Percentiles rank a stretch among this genome's conserved stretches.
Evolutionary conservation across 2,329 filamentous ascomycete species (phyloP).

Genomic region (Cladosporium cucumerinum): DNA sequence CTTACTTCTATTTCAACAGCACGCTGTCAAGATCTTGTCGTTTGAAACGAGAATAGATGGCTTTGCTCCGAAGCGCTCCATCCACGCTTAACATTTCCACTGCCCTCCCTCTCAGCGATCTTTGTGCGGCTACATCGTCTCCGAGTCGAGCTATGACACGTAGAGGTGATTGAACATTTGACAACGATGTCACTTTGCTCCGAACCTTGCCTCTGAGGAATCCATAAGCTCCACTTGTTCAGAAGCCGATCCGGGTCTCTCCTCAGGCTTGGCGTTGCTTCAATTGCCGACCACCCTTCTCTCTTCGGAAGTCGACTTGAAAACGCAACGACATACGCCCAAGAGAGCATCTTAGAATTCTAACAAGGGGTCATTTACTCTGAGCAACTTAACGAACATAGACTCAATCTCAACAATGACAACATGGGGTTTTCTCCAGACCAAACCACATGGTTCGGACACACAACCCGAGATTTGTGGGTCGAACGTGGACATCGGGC

Average conservation of each 20-base stretch:
- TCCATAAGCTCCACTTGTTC: neutral
- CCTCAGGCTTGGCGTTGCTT: neutral
- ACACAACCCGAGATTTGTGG: conserved; percentile 8
- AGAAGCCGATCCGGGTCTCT: neutral
- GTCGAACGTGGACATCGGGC: conserved; percentile 8
- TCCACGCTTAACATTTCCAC: neutral
- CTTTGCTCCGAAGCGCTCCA: neutral
- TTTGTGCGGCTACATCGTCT: neutral
- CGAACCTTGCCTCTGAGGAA: neutral
- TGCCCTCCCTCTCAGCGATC: neutral
- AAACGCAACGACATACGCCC: neutral
- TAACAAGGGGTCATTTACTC: neutral
- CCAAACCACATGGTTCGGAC: neutral
- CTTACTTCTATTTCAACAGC: neutral
- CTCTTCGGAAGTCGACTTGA: neutral
- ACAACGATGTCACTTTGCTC: neutral
- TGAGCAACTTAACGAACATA: neutral
- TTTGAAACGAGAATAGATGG: neutral
- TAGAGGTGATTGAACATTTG: neutral
- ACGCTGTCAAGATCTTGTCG: neutral
- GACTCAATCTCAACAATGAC: neutral
- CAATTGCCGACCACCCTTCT: neutral
- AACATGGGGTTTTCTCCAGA: neutral
- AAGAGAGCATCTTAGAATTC: neutral
- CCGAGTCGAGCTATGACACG: neutral